Conservation (phyloP, 768 basidiomycete genomes). For the Mycena vulgaris region DNA sequence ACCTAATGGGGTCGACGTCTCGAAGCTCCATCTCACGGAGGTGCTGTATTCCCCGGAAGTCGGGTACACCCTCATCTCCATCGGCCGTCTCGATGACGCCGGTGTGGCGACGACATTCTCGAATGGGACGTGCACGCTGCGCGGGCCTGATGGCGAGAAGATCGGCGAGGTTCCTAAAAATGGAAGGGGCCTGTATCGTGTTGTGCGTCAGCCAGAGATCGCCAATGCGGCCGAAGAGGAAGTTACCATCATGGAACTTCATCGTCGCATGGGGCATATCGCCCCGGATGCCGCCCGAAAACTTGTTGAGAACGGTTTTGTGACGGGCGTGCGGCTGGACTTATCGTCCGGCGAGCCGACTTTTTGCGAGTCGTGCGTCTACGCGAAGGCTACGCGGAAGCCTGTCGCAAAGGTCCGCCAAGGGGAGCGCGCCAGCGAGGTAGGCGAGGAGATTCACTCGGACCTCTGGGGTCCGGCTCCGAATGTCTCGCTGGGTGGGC, state of each 20-base stretch:
- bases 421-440: conserved; percentile 35
- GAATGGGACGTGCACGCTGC: conserved; percentile 38
- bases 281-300: conserved; percentile 36
- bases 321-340: conserved; percentile 43
- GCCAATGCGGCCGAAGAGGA: conserved; percentile 35
- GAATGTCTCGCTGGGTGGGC: conserved; percentile 21
- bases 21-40: conserved; percentile 46
- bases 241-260: conserved; percentile 44
- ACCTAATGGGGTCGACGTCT: conserved; percentile 49
- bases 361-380: conserved; percentile 49
- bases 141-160: conserved; percentile 26
- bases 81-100: conserved; percentile 53
- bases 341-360: conserved; percentile 34
- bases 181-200: conserved; percentile 12
- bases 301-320: conserved; percentile 41
- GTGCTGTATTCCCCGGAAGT: conserved; percentile 57
- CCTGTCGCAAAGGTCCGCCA: conserved; percentile 44
- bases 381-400: conserved; percentile 48
- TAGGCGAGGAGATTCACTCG: conserved; percentile 51
- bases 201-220: conserved; percentile 29
- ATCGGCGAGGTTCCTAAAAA: conserved; percentile 14
- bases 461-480: conserved; percentile 58
- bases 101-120: conserved; percentile 48
- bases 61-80: conserved; percentile 54
- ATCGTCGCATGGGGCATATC: conserved; percentile 47